A percentile compares a stretch with the other conserved stretches of the same genome.
phyloP scores from a whole-genome alignment of 2,329 filamentous ascomycete genomes.

The Emergomyces orientalis region DNA sequence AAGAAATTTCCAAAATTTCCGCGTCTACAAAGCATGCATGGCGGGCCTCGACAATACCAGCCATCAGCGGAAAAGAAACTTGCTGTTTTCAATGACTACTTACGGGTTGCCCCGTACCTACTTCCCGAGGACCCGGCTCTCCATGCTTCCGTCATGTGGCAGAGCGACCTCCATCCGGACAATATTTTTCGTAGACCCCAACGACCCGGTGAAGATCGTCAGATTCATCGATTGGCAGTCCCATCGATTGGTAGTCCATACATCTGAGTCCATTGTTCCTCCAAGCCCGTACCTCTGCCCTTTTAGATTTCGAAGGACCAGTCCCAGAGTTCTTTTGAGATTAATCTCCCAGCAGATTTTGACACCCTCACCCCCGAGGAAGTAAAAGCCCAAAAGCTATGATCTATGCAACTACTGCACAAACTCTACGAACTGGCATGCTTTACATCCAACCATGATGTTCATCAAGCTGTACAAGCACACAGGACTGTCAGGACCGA shows the following conservation, averaged over 20 bases:
- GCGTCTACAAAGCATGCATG: too few relatives aligned
- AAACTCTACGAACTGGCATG: too few relatives aligned
- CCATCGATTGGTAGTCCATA: slow-evolving; percentile 25
- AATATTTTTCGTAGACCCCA: slow-evolving; percentile 25
- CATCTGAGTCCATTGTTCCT: slow-evolving; percentile 21
- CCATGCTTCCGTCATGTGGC: too few relatives aligned
- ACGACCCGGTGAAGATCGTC: slow-evolving; percentile 18
- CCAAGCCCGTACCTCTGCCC: background rate
- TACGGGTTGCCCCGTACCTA: background rate
- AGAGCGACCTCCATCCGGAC: too few relatives aligned
- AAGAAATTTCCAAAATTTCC: too few relatives aligned
- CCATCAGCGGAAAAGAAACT: slow-evolving; percentile 19
- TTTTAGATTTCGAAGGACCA: slow-evolving; percentile 5
- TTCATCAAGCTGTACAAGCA: background rate
- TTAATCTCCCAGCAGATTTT: too few relatives aligned
- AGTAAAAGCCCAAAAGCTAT: too few relatives aligned
- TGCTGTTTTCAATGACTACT: slow-evolving; percentile 19
- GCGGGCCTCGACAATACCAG: too few relatives aligned
- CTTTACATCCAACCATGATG: too few relatives aligned
- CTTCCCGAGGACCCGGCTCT: background rate
- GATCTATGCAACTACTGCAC: too few relatives aligned
- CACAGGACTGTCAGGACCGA: background rate
- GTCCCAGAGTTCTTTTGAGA: too few relatives aligned
- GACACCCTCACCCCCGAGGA: too few relatives aligned
- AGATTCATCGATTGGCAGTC: slow-evolving; percentile 27